Conservation (phyloP, 768 basidiomycete species). For the Rubroboletus satanas region DNA sequence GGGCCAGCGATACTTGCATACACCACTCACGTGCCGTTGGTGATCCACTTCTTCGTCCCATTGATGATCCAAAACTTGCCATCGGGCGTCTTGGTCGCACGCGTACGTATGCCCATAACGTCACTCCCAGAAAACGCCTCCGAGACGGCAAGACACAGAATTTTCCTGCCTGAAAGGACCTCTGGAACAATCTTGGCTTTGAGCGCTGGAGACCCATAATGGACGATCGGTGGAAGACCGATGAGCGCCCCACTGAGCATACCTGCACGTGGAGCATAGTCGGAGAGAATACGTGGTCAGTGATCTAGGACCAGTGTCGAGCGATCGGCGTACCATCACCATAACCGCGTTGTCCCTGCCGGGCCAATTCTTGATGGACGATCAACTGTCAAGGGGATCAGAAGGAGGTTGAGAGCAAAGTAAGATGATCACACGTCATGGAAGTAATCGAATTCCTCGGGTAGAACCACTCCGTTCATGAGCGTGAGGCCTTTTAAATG, state of each 20-base stretch:
- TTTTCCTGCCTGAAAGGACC: too few species aligned
- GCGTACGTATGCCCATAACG: too few species aligned
- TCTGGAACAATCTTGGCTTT: too few species aligned
- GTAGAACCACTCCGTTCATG: conserved; percentile 40
- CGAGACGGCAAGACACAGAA: too few species aligned
- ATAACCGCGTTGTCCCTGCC: conserved; percentile 73
- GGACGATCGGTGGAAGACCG: too few species aligned
- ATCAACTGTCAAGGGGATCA: conserved; percentile 47
- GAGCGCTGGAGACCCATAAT: too few species aligned
- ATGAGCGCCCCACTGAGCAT: conserved; percentile 50
- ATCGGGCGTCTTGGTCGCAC: too few species aligned
- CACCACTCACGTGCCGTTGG: too few species aligned
- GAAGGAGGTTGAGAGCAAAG: background rate
- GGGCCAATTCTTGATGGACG: conserved; percentile 70
- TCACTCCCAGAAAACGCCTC: too few species aligned
- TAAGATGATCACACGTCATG: conserved; percentile 50
- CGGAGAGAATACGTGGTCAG: background rate
- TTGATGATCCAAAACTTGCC: too few species aligned
- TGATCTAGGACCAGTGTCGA: background rate
- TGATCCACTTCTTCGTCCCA: too few species aligned
- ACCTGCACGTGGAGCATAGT: conserved; percentile 24
- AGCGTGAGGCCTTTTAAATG: conserved; percentile 77
- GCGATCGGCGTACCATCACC: conserved; percentile 57
- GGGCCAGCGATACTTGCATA: too few species aligned
- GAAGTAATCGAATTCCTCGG: conserved; percentile 73